Base-by-base conservation (phyloP, 208 protist genomes). In the Endotrypanum monterogeii region DNA sequence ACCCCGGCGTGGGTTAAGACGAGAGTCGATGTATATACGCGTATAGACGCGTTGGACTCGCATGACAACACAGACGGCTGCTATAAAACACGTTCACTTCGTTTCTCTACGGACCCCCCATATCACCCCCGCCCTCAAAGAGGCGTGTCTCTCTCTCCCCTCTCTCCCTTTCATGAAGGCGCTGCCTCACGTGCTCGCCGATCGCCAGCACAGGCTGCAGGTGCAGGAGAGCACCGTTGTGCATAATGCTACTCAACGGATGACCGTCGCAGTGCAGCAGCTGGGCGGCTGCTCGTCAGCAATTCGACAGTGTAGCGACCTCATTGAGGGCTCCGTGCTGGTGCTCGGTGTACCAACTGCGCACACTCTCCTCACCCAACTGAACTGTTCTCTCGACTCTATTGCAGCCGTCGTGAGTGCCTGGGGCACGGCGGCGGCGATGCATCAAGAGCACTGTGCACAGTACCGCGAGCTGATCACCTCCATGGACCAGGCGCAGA, bases 301-400 rank as follows among this genome's bases (percentile, higher is more conserved):
- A 12, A 76, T 96, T n/a, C 81, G 80, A 9, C 71, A 85, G 48
- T 89, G 87, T 78, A 84, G 79, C 32, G 83, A 89, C 39, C 35
- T 88, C 32, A 85, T 96, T 51, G 92, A 96, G 68, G 89, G 83
- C 16, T 85, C 89, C 0, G 88, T 96, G 46, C 69, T 94, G 35
- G 81, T 83, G 44, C 85, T 96, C 14, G 92, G 92, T 18, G 88
- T 96, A n/a, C 63, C 37, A 7, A 86, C 83, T 9, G 68, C 87
- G 8, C 85, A 96, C 78, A 57, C 39, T 5, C 80, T 96, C 5
- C 67, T 94, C 50, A 83, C 79, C 0, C 76, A 76, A 16, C 85
- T 96, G 57, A 80, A 44, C 41, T 68, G 73, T 30, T 85, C 90
- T 23, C 70, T 83, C 32, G 75, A 83, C 39, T 83, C 77, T 6